Conservation (phyloP, 768 basidiomycete genomes). For the Boletus sensibilis region DNA sequence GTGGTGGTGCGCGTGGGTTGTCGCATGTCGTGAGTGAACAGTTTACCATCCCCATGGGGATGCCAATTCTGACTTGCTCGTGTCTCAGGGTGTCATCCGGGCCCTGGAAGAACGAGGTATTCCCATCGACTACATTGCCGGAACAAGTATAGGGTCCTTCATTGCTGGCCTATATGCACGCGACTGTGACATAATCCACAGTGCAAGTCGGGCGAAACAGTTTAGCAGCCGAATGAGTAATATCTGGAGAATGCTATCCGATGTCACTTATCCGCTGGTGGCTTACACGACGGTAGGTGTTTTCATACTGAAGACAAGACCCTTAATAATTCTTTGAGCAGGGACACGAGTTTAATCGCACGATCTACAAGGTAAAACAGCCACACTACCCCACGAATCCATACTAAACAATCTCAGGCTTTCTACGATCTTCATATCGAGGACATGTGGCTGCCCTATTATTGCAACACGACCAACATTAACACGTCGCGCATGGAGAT, state of each 20-base stretch:
- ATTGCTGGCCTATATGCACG: conserved; percentile 94
- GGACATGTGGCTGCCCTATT: conserved; percentile 99
- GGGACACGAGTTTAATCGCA: conserved; percentile 94
- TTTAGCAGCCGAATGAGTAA: conserved; percentile 92
- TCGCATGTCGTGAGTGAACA: conserved; percentile 57
- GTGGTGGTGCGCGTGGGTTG: conserved; percentile 94
- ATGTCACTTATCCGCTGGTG: conserved; percentile 80
- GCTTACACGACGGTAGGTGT: conserved; percentile 67
- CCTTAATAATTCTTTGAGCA: conserved; percentile 32
- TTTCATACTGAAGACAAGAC: conserved; percentile 1
- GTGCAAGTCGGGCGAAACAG: conserved; percentile 82
- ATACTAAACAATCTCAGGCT: conserved; percentile 44
- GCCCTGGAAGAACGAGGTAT: conserved; percentile 90
- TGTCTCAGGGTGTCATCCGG: conserved; percentile 77
- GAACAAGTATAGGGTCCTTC: conserved; percentile 91
- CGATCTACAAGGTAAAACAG: conserved; percentile 76
- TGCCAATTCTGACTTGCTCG: conserved; percentile 5
- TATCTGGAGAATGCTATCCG: conserved; percentile 90
- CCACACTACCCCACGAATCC: neutral
- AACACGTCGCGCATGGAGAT: conserved; percentile 95
- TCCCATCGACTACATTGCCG: conserved; percentile 92
- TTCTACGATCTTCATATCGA: conserved; percentile 95
- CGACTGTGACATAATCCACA: conserved; percentile 88
- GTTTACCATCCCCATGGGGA: conserved; percentile 7
- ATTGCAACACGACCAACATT: conserved; percentile 98